Evolutionary conservation across 768 basidiomycete genomes (phyloP).

Genomic region (Amanita polypyramis): DNA sequence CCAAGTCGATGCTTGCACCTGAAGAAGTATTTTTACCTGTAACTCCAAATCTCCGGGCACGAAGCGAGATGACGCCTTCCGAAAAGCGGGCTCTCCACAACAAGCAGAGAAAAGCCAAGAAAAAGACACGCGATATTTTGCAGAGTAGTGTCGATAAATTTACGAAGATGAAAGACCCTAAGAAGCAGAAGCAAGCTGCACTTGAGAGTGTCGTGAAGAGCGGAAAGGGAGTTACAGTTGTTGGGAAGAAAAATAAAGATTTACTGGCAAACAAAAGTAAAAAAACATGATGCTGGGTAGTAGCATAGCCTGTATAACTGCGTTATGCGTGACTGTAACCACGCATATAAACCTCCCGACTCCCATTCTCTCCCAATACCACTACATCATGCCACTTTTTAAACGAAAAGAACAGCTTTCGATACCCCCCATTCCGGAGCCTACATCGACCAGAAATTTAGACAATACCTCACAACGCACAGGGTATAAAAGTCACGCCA

Average conservation of each 20-base stretch:
- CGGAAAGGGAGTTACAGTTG: constrained; percentile 79
- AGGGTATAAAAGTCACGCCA: constrained; percentile 39
- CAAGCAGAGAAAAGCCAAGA: constrained; percentile 61
- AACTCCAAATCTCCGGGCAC: constrained; percentile 43
- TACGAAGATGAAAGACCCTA: constrained; percentile 47
- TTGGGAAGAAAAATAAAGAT: constrained; percentile 48
- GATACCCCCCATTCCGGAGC: constrained; percentile 56
- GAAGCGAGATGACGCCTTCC: constrained; percentile 73
- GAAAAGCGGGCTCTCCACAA: constrained; percentile 69
- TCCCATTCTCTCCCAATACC: constrained; percentile 10
- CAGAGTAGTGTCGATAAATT: constrained; percentile 58
- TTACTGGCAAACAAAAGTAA: constrained; percentile 1
- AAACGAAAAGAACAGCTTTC: constrained; percentile 52
- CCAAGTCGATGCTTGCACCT: constrained; percentile 78
- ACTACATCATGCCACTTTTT: constrained; percentile 48
- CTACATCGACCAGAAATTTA: constrained; percentile 19
- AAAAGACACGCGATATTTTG: constrained; percentile 54
- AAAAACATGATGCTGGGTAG: background rate
- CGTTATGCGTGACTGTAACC: background rate
- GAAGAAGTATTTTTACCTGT: constrained; percentile 78
- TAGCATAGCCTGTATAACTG: background rate
- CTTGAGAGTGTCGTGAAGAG: constrained; percentile 74
- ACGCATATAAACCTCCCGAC: background rate
- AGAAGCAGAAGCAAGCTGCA: constrained; percentile 79
- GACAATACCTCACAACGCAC: constrained; percentile 29